Base-by-base conservation (phyloP, 2,329 filamentous ascomycete genomes). In the Hirsutella minnesotensis region DNA sequence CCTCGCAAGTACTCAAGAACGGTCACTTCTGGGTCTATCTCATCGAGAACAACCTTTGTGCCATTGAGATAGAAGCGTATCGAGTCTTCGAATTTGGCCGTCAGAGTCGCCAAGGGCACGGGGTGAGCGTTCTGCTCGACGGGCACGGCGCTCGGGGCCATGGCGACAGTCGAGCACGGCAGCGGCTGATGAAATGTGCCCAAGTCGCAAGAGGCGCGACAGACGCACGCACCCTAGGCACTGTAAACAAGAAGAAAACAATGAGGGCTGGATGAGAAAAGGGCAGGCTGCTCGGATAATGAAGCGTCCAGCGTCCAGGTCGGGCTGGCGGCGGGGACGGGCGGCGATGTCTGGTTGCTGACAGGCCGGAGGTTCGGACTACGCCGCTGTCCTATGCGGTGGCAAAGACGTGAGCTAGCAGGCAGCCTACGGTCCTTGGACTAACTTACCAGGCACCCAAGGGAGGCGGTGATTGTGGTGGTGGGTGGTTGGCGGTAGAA, bases 61-160 rank as follows among this genome's bases (percentile, higher is more conserved):
- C 92, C 92, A 60, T 98, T 98, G 41, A 98, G 77, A 60, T 88
- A 96, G 69, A 96, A 96, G 16, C 83, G 76, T 46, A 96, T 70
- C 2, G 86, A 90, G 61, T 95, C 87, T 56, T 95, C 83, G 62
- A 86, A 96, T 38, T 73, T 64, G 42, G 81, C 79, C 1, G 86
- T 92, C 40, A 95, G 64, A 36, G 56, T 49, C 13, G 59, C 59
- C 44, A 65, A 47, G 9, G 58, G 53, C 31, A 57, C 51, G 38
- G 56, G 55, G 30, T 55, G 53, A 24, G 49, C 42, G 16, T 67
- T 63, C 46, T 60, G 60, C 48, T 70, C 64, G 20, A 73, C 69
- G 20, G 72, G 70, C 49, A 77, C 56, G 50, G 73, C 73, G 47
- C 60, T 70, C 10, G 77, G 75, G 37, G 76, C 71, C 77, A 80